Evolutionary conservation across 129 eudicot species (phyloP).

Genomic region (Arctium lappa): DNA sequence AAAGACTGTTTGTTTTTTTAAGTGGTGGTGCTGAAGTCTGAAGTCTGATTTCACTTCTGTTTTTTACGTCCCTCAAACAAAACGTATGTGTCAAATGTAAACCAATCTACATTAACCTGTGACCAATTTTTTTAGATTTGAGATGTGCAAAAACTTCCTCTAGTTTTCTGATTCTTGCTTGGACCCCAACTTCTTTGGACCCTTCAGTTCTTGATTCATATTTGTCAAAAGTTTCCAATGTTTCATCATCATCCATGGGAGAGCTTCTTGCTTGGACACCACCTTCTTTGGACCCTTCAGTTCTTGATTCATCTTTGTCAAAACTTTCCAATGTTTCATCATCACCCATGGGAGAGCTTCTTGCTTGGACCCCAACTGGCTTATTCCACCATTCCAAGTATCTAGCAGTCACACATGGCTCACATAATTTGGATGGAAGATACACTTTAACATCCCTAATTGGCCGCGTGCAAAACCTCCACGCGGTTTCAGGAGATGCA

Average conservation of each 20-base stretch:
- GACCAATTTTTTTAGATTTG: background rate
- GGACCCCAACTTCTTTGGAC: background rate
- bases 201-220: background rate
- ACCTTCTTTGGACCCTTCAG: background rate
- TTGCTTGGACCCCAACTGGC: background rate
- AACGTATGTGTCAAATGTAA: too few species aligned
- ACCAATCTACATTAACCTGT: background rate
- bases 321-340: background rate
- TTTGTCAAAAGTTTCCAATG: background rate
- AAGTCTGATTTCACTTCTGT: too few species aligned
- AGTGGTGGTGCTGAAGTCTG: too few species aligned
- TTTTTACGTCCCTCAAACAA: too few species aligned
- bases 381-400: constrained; percentile 48
- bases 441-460: constrained; percentile 16
- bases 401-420: constrained; percentile 31
- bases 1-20: too few species aligned
- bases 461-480: constrained; percentile 30
- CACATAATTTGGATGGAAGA: constrained; percentile 20
- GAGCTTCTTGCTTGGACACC: background rate
- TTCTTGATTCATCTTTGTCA: constrained; percentile 5
- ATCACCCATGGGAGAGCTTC: background rate
- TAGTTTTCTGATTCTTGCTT: background rate
- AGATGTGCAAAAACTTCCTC: constrained; percentile 16
- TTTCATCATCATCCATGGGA: too few species aligned
- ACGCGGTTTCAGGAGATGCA: constrained; percentile 24